Base-by-base conservation (phyloP, 306 rosid species). In the Rosa multiflora region DNA sequence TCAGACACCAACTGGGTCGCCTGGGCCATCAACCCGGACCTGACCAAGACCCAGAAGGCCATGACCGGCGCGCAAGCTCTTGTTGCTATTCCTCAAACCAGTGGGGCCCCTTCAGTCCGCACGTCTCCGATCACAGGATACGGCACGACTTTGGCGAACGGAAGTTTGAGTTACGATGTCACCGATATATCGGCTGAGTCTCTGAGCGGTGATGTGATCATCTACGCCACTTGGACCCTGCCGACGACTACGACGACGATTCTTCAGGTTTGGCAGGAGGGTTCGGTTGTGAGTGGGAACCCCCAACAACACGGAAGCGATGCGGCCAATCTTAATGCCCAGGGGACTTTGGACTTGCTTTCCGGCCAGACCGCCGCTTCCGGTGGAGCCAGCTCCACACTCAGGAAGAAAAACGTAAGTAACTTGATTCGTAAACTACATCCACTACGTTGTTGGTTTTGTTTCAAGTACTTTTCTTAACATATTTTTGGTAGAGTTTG, bases 241-340 rank as follows among this genome's bases (percentile, higher is more conserved):
- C 88, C 88, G 0, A 48, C 2, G 5, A 82, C 58, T 2, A 70
- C 74, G 7, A 17, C 85, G 11, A 46, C 53, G 4, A 72, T 94
- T 76, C 83, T 82, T 43, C 98, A 91, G 70, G 86, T 90, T 61
- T 94, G 98, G 93, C 91, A 94, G 67, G 76, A 83, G 61, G 97
- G 97, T n/a, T 40, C 87, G 23, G 12, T 88, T 62, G 67, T 85
- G 26, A 83, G 86, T 6, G 17, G 63, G 18, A 5, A 73, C 3
- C 89, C 83, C 9, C 1, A 1, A 23, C 0, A 0, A 0, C 95
- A 90, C 73, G 1, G 0, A 0, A 0, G 0, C 4, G 20, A 0
- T 76, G 0, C 39, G 8, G 64, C 82, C 53, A 88, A 91, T 63
- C 0, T 4, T 1, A 62, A 72, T 0, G 47, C 95, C 17, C 80